Evolutionary conservation across 179 eudicot species (phyloP), one percentile per base, ranked within the genome.

Genomic region (Drosera spatulata): DNA sequence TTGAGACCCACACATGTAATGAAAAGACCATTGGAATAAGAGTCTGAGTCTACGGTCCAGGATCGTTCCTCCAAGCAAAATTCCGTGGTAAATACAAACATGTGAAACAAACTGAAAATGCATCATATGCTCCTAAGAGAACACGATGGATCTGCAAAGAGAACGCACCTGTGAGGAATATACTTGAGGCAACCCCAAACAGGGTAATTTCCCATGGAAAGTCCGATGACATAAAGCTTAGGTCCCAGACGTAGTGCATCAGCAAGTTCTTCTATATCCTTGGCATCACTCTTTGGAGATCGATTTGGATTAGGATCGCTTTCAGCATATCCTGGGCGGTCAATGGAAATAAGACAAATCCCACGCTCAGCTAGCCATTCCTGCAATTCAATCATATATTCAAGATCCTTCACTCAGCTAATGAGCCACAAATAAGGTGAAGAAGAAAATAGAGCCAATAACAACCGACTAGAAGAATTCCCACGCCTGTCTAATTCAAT

Each of bases 311-410:
- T 83, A 50, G 91, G 88, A 75, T 88, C 96, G 62, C 96, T 88
- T 63, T 88, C 96, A 39, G 80, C 90, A 60, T 88, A 82, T 69
- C 95, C 96, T 10, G 96, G 83, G 55, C 96, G 72, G 70, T 88
- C 96, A 57, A 77, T 85, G 53, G 80, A 49, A 50, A 85, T 56
- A 39, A 88, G 60, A 67, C 68, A 80, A 49, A 88, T 66, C 9
- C 82, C 76, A 77, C 68, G 50, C 62, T 79, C 80, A 45, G 81
- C 72, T 77, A 85, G 63, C 65, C 82, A 68, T 2, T 83, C 82
- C 96, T 88, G 72, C 68, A 69, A 55, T 43, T 43, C 45, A 43
- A 43, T 4, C 6, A 43, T 43, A 7, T 4, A 43, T 43, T 43
- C 8, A 4, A 43, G 8, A 43, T 7, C 33, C 33, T 22, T 22